Conservation (phyloP, 2,329 filamentous ascomycete species). For the Colletotrichum melonis region DNA sequence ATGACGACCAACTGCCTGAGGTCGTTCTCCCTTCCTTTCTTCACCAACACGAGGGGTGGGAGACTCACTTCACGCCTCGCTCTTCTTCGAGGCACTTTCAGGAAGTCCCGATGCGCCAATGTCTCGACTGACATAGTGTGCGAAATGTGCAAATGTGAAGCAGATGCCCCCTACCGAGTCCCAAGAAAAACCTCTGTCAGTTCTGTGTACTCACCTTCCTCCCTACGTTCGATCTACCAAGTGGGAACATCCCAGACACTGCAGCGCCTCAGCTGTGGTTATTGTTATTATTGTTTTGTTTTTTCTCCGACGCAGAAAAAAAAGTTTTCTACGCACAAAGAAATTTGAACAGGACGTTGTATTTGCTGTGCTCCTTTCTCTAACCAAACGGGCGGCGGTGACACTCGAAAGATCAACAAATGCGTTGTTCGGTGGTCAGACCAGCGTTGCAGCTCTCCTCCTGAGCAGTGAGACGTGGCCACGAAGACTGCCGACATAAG, state of each 20-base stretch:
- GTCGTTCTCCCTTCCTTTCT: constrained; percentile 25
- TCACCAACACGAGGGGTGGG: constrained; percentile 29
- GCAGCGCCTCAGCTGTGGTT: constrained; percentile 8
- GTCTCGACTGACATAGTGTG: constrained; percentile 15
- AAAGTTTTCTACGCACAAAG: constrained; percentile 4
- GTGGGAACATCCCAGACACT: constrained; percentile 27
- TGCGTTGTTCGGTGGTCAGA: background rate
- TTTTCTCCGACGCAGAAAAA: constrained; percentile 2
- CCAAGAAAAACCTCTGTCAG: background rate
- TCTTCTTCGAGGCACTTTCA: constrained; percentile 2
- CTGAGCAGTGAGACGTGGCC: background rate
- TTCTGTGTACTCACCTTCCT: constrained; percentile 22
- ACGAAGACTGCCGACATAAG: background rate
- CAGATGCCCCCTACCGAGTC: constrained; percentile 5
- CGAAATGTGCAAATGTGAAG: background rate
- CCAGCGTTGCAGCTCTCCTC: background rate
- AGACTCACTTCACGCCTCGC: background rate
- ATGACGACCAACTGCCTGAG: constrained; percentile 23
- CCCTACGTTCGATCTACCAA: constrained; percentile 33
- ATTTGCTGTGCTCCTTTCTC: background rate
- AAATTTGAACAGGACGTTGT: background rate
- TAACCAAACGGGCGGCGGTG: background rate
- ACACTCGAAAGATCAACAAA: background rate
- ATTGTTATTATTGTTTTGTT: constrained; percentile 9
- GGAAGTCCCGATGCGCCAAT: constrained; percentile 19